Percentiles rank a stretch among this genome's conserved stretches.
phyloP scores from a whole-genome alignment of 106 monocot species.

The Cymbidium sinense region DNA sequence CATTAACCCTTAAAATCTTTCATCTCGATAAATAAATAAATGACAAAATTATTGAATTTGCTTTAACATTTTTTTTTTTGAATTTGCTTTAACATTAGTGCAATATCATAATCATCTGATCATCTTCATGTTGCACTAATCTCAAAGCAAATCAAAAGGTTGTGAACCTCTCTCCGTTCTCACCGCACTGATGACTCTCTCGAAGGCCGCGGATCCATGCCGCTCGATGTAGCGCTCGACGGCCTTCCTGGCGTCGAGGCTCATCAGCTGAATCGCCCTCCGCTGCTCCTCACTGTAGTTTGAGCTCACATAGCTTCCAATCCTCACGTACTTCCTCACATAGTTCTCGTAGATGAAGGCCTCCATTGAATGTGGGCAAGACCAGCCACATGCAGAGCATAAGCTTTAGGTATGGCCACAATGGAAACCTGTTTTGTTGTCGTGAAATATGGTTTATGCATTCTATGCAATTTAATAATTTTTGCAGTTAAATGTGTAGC shows the following conservation, averaged over 20 bases:
- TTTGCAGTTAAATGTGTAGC: no score
- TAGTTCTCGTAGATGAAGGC: conserved; percentile 87
- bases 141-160: neutral
- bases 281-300: conserved; percentile 55
- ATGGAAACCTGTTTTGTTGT: conserved; percentile 56
- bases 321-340: conserved; percentile 71
- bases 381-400: conserved; percentile 84
- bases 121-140: neutral
- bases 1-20: neutral
- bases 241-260: conserved; percentile 75
- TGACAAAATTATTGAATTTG: no score
- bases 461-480: neutral
- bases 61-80: no score
- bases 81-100: neutral
- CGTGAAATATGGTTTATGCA: neutral
- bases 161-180: neutral
- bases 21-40: neutral
- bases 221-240: conserved; percentile 73
- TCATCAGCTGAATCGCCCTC: conserved; percentile 77
- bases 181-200: conserved; percentile 68
- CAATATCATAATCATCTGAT: neutral
- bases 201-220: conserved; percentile 69
- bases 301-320: conserved; percentile 42
- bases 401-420: conserved; percentile 93
- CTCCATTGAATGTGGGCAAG: conserved; percentile 81